Percentiles rank a stretch among this genome's conserved stretches.
These are phyloP conservation scores for Chaetomium strumarium DNA, from an alignment of 2,329 filamentous ascomycete species.

Conservation along the genomic window DNA sequence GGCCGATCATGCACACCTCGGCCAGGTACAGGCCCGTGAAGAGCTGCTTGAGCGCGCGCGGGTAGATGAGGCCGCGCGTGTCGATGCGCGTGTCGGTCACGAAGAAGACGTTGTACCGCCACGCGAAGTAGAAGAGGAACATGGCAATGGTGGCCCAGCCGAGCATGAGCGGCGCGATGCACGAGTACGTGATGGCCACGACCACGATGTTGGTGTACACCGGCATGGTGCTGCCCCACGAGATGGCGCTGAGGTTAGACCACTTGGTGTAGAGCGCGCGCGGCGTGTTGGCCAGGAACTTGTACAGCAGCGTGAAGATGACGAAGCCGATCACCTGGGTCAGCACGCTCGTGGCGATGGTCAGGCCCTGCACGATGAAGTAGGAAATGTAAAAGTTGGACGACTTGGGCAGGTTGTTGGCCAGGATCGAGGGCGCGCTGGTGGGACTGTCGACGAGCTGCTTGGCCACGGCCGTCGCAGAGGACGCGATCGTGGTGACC, in stretches of 20 bases:
- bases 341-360: slow-evolving; percentile 67
- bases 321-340: slow-evolving; percentile 67
- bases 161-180: slow-evolving; percentile 79
- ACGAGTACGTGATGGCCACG: slow-evolving; percentile 78
- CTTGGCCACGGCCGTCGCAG: slow-evolving; percentile 64
- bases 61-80: slow-evolving; percentile 82
- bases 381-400: slow-evolving; percentile 96
- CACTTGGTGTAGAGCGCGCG: slow-evolving; percentile 75
- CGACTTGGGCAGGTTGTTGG: slow-evolving; percentile 68
- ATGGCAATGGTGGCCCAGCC: slow-evolving; percentile 76
- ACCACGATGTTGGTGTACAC: slow-evolving; percentile 76
- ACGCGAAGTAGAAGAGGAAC: slow-evolving; percentile 76
- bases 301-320: slow-evolving; percentile 68
- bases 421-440: slow-evolving; percentile 58
- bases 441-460: slow-evolving; percentile 59
- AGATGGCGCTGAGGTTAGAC: slow-evolving; percentile 64
- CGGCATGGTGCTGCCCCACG: slow-evolving; percentile 80
- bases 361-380: slow-evolving; percentile 86
- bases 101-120: slow-evolving; percentile 85
- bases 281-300: slow-evolving; percentile 69
- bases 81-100: slow-evolving; percentile 78
- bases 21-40: slow-evolving; percentile 78
- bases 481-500: slow-evolving; percentile 74
- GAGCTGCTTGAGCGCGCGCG: slow-evolving; percentile 80
- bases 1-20: slow-evolving; percentile 75